Conservation (phyloP, 768 basidiomycete species). For the Mycena filopes region DNA sequence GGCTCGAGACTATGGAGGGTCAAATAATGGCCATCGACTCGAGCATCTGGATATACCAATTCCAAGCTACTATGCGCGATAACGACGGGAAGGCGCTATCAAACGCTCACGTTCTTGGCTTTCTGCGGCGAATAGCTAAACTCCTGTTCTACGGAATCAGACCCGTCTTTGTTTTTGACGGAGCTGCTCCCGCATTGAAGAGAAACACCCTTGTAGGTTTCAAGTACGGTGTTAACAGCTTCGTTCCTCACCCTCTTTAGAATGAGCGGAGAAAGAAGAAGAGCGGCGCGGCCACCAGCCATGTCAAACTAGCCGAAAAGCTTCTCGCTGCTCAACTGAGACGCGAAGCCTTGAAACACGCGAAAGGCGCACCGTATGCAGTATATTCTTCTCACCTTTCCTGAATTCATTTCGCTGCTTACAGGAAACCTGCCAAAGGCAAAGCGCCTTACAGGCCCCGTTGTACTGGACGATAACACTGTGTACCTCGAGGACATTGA, state of each 20-base stretch:
- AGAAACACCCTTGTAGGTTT: constrained; percentile 82
- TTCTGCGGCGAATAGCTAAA: constrained; percentile 91
- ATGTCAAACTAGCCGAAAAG: constrained; percentile 89
- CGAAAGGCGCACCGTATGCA: constrained; percentile 56
- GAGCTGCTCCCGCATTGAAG: constrained; percentile 93
- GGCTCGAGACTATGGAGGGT: constrained; percentile 95
- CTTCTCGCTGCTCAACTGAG: constrained; percentile 94
- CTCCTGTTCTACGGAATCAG: constrained; percentile 97
- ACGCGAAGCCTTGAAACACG: constrained; percentile 82
- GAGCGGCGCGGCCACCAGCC: constrained; percentile 86
- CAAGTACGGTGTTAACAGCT: background rate
- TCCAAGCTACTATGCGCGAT: constrained; percentile 99
- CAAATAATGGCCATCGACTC: constrained; percentile 97
- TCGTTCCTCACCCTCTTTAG: constrained; percentile 49
- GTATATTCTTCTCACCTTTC: background rate
- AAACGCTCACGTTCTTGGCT: constrained; percentile 95
- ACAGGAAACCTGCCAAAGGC: constrained; percentile 45
- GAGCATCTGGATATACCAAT: constrained; percentile 99
- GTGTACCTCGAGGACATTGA: constrained; percentile 93
- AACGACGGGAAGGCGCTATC: constrained; percentile 91
- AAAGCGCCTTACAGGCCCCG: constrained; percentile 57
- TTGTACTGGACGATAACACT: constrained; percentile 72
- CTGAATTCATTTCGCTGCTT: background rate
- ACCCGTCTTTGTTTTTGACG: constrained; percentile 99
- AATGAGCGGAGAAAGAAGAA: constrained; percentile 91